Conservation (phyloP, 306 rosid species). For the Luffa aegyptiaca region DNA sequence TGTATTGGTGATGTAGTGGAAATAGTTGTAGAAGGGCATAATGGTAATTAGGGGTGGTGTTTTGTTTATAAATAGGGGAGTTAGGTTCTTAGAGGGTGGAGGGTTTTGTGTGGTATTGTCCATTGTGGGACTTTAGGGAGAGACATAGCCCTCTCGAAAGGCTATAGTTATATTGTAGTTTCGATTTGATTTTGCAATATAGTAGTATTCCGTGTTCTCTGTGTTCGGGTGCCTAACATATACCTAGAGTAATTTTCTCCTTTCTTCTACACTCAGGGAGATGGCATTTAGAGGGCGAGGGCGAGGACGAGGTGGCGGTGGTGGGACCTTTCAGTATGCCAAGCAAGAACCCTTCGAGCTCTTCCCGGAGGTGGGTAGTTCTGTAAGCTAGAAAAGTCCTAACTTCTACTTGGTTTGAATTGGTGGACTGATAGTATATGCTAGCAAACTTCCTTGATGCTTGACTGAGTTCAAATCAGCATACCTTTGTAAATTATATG, state of each 20-base stretch:
- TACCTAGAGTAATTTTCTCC: neutral
- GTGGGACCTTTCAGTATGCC: slow-evolving; percentile 9
- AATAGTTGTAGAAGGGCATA: too few relatives aligned
- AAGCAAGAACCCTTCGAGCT: slow-evolving; percentile 14
- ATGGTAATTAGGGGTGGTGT: too few relatives aligned
- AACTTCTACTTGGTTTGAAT: neutral
- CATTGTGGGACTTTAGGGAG: too few relatives aligned
- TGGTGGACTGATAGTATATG: neutral
- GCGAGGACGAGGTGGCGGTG: slow-evolving; percentile 12
- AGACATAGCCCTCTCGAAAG: too few relatives aligned
- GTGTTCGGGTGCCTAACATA: too few relatives aligned
- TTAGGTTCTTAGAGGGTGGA: too few relatives aligned
- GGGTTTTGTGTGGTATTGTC: too few relatives aligned
- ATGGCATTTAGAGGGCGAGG: slow-evolving; percentile 19
- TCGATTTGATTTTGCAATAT: too few relatives aligned
- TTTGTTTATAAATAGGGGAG: too few relatives aligned
- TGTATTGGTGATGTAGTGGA: too few relatives aligned
- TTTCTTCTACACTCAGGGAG: neutral
- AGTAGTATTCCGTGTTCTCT: too few relatives aligned
- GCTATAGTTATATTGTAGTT: too few relatives aligned
- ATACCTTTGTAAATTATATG: neutral
- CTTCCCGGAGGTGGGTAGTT: slow-evolving; percentile 12
- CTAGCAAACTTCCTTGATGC: neutral
- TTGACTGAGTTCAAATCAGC: neutral
- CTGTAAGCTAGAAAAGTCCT: neutral